Percentiles rank a stretch among this genome's conserved stretches.
These are phyloP conservation scores for Hyphodiscus hymeniophilus DNA, from an alignment of 495 filamentous ascomycete species.

Conservation along the genomic window DNA sequence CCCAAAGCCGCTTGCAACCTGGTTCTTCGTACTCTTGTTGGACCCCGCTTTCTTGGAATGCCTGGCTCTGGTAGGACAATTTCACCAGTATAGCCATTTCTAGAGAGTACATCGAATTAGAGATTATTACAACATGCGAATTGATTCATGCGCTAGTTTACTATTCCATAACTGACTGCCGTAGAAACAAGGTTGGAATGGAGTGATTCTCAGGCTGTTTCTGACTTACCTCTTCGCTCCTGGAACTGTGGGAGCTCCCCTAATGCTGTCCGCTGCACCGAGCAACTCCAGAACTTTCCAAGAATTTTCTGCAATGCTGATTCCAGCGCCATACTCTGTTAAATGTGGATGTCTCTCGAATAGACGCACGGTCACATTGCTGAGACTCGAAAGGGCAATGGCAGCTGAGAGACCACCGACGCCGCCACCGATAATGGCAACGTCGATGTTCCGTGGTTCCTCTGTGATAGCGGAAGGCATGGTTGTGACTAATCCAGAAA, in stretches of 20 bases:
- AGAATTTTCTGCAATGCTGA: conserved; percentile 32
- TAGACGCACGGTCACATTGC: conserved; percentile 34
- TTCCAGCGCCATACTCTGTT: conserved; percentile 41
- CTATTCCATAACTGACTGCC: too few species aligned
- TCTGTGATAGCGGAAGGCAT: too few species aligned
- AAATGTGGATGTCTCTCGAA: conserved; percentile 41
- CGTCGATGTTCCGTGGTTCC: too few species aligned
- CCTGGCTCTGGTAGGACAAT: too few species aligned
- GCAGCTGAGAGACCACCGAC: conserved; percentile 39
- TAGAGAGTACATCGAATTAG: too few species aligned
- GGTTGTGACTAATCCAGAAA: too few species aligned
- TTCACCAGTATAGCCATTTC: conserved; percentile 27
- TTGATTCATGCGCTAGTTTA: too few species aligned
- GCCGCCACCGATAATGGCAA: conserved; percentile 23
- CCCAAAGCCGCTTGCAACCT: conserved; percentile 33
- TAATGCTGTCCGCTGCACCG: conserved; percentile 33
- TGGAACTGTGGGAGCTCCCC: conserved; percentile 25
- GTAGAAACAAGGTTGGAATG: too few species aligned
- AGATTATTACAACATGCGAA: conserved; percentile 6
- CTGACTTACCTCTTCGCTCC: too few species aligned
- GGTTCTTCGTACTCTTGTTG: conserved; percentile 30
- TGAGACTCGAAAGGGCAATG: conserved; percentile 38
- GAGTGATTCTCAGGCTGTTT: too few species aligned
- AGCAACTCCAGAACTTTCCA: conserved; percentile 40
- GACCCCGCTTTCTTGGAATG: conserved; percentile 7